These are phyloP conservation scores for Ceratobasidium sp. DNA, from an alignment of 1,284 basidiomycete genomes.

Conservation along the genomic window DNA sequence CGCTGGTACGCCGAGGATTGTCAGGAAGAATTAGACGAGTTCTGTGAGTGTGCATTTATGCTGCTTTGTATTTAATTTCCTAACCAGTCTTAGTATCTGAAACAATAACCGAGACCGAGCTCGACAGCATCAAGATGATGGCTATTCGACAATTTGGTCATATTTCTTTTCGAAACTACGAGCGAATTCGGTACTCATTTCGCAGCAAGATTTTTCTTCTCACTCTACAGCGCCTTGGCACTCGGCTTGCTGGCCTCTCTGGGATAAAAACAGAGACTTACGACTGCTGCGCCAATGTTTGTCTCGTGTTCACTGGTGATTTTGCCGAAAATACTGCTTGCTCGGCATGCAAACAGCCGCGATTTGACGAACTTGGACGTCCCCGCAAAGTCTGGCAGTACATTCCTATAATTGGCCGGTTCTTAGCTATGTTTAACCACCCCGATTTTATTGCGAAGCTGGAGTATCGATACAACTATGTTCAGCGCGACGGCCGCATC, in stretches of 20 bases:
- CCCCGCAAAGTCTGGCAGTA: slow-evolving; percentile 42
- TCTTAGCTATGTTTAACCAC: slow-evolving; percentile 35
- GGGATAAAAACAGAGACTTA: slow-evolving; percentile 4
- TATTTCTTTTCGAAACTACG: slow-evolving; percentile 24
- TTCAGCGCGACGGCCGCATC: slow-evolving; percentile 42
- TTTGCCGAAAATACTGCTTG: slow-evolving; percentile 27
- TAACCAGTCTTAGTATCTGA: not conserved
- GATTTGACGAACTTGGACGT: slow-evolving; percentile 28
- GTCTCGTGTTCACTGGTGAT: slow-evolving; percentile 42
- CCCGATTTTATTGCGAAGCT: slow-evolving; percentile 46
- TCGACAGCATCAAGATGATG: slow-evolving; percentile 31
- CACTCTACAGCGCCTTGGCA: not conserved
- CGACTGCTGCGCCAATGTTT: slow-evolving; percentile 45
- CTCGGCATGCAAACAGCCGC: slow-evolving; percentile 37
- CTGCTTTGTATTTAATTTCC: not conserved
- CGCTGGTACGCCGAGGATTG: slow-evolving; percentile 28
- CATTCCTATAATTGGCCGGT: slow-evolving; percentile 40
- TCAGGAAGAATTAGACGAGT: not conserved
- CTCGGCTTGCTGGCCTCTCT: slow-evolving; percentile 37
- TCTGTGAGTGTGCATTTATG: not conserved
- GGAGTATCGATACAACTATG: slow-evolving; percentile 47
- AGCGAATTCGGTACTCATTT: slow-evolving; percentile 28
- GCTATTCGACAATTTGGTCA: slow-evolving; percentile 33
- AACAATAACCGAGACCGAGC: slow-evolving; percentile 4
- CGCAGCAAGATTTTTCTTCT: not conserved